Percentiles rank a stretch among this genome's conserved stretches.
These are phyloP conservation scores for Populus davidiana DNA, from an alignment of 345 rosid species.

Conservation along the genomic window DNA sequence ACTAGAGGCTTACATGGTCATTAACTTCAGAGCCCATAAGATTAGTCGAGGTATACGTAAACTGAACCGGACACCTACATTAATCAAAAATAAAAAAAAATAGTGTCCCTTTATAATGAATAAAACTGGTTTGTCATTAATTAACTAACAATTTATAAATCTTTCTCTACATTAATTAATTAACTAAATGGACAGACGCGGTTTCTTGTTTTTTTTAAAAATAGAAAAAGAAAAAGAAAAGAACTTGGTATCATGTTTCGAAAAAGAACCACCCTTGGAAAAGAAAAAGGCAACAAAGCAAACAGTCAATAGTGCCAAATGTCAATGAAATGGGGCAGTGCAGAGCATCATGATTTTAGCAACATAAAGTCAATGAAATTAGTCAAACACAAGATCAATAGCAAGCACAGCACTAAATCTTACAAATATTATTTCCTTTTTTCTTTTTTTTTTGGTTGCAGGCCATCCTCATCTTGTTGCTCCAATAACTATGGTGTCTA, in stretches of 20 bases:
- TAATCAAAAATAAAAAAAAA: too few relatives aligned
- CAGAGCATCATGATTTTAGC: background rate
- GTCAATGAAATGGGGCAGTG: background rate
- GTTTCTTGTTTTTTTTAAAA: background rate
- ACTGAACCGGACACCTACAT: too few relatives aligned
- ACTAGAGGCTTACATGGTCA: too few relatives aligned
- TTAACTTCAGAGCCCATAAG: too few relatives aligned
- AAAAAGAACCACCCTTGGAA: background rate
- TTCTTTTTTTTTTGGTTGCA: too few relatives aligned
- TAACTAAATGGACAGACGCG: background rate
- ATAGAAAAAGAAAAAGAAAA: background rate
- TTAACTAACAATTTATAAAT: background rate
- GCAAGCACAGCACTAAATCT: too few relatives aligned
- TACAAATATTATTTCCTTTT: too few relatives aligned
- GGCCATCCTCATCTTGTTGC: background rate
- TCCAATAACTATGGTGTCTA: background rate
- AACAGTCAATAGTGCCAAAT: background rate
- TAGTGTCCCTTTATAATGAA: background rate
- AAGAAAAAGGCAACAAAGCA: background rate
- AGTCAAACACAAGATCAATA: background rate
- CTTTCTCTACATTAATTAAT: background rate
- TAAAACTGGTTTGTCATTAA: background rate
- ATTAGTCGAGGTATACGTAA: too few relatives aligned
- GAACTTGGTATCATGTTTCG: background rate
- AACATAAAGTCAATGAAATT: background rate